These are phyloP conservation scores for Vanrija humicola DNA, from an alignment of 1,284 basidiomycete genomes.

Conservation along the genomic window DNA sequence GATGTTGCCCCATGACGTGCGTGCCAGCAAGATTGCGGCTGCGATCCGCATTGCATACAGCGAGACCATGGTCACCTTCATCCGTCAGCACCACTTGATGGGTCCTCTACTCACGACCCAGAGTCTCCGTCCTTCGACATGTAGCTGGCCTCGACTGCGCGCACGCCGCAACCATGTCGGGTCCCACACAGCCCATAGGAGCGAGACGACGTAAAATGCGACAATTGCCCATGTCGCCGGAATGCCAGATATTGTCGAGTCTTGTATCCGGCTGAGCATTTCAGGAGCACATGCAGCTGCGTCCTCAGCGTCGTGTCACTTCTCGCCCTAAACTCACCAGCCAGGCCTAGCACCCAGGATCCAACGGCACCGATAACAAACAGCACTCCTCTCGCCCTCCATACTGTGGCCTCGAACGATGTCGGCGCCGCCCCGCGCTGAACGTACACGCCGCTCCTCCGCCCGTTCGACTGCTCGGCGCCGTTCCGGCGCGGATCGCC, in stretches of 20 bases:
- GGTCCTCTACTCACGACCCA: slow-evolving; percentile 33
- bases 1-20: not conserved
- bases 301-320: not conserved
- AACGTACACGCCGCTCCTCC: too few species aligned
- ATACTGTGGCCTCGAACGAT: slow-evolving; percentile 19
- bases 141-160: slow-evolving; percentile 6
- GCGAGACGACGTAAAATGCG: slow-evolving; percentile 18
- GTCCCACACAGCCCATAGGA: slow-evolving; percentile 43
- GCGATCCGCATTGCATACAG: slow-evolving; percentile 2
- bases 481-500: slow-evolving; percentile 7
- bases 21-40: not conserved
- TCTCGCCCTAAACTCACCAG: slow-evolving; percentile 14
- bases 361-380: slow-evolving; percentile 13
- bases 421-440: not conserved
- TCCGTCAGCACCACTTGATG: not conserved
- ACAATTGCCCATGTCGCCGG: not conserved
- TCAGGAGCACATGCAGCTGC: slow-evolving; percentile 1
- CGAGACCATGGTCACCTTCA: slow-evolving; percentile 4
- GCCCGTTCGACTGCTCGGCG: not conserved
- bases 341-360: slow-evolving; percentile 13
- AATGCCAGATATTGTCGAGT: not conserved
- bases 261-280: not conserved
- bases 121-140: slow-evolving; percentile 18
- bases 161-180: slow-evolving; percentile 31
- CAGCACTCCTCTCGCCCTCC: slow-evolving; percentile 26